Evolutionary conservation across 768 basidiomycete species (phyloP).

Genomic region (Royoungia palumana): DNA sequence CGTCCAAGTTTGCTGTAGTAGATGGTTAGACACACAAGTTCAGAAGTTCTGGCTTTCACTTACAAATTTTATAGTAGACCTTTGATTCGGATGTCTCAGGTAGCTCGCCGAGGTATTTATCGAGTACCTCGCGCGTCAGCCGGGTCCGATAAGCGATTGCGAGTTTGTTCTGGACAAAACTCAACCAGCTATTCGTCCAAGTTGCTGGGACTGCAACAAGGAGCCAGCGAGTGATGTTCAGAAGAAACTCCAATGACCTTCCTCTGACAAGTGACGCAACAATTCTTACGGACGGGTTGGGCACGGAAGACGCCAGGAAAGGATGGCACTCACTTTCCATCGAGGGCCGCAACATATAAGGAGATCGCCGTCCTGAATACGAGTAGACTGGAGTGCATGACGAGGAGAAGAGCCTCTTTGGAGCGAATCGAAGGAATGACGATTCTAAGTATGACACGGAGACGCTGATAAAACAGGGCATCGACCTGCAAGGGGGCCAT

Average conservation of each 20-base stretch:
- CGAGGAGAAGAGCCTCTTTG: conserved; percentile 82
- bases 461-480: conserved; percentile 81
- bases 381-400: conserved; percentile 86
- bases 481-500: conserved; percentile 58
- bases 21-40: conserved; percentile 4
- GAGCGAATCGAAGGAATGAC: conserved; percentile 84
- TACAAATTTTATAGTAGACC: conserved; percentile 90
- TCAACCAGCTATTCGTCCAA: conserved; percentile 90
- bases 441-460: conserved; percentile 75
- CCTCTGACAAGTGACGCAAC: conserved; percentile 93
- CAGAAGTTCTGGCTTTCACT: conserved; percentile 22
- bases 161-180: conserved; percentile 91
- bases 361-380: conserved; percentile 89
- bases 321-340: conserved; percentile 67
- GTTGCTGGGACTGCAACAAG: conserved; percentile 91
- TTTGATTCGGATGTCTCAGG: conserved; percentile 67
- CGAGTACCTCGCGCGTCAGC: conserved; percentile 78
- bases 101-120: conserved; percentile 77
- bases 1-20: conserved; percentile 83
- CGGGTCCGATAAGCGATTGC: conserved; percentile 85
- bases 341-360: conserved; percentile 89
- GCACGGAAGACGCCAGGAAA: not conserved
- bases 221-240: conserved; percentile 87
- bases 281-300: conserved; percentile 53
- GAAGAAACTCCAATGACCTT: conserved; percentile 70